Base-by-base conservation (phyloP, 257 asterid species). In the Solanum okadae region DNA sequence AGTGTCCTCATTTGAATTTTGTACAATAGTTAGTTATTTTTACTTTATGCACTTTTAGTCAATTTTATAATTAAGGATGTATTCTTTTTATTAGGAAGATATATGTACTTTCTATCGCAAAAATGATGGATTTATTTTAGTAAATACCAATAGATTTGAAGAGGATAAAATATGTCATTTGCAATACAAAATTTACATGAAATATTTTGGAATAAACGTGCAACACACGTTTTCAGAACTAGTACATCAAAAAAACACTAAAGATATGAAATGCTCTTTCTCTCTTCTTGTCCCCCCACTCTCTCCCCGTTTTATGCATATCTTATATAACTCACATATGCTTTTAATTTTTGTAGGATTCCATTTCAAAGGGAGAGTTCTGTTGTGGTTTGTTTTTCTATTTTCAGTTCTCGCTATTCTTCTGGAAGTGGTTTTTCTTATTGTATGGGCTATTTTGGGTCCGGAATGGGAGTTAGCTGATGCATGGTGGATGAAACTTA, bases 401-500 rank as follows among this genome's bases (percentile, higher is more conserved):
- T 94, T 92, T 89, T 90, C 98, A 16, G 87, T 91, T 77, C 25
- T 91, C 67, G 93, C 92, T 79, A 88, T 93, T 88, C 68, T 91
- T 81, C 46, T 92, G 84, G 96, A 95, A 95, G 91, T 90, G 88
- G 31, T 67, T 87, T 94, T 92, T 93, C 93, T 94, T 87, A 49
- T 84, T 59, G 38, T 93, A 72, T 87, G 89, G 87, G 94, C 94
- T 88, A 77, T 90, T 90, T 86, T 88, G 90, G 93, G 93, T 89
- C 71, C 91, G 13, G 88, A 91, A 90, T 89, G 93, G 95, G 90
- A 86, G 73, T 83, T 87, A 87, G 91, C 94, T 61, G 98, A 93
- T 92, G 92, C 88, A 83, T 93, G 95, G 98, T 95, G 98, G 98
- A 88, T 91, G 87, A 93, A 92, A 87, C 95, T 94, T 71, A 88